Evolutionary conservation across 768 basidiomycete species (phyloP), one percentile per base, ranked within the genome.

Genomic region (Psilocybe azurescens): DNA sequence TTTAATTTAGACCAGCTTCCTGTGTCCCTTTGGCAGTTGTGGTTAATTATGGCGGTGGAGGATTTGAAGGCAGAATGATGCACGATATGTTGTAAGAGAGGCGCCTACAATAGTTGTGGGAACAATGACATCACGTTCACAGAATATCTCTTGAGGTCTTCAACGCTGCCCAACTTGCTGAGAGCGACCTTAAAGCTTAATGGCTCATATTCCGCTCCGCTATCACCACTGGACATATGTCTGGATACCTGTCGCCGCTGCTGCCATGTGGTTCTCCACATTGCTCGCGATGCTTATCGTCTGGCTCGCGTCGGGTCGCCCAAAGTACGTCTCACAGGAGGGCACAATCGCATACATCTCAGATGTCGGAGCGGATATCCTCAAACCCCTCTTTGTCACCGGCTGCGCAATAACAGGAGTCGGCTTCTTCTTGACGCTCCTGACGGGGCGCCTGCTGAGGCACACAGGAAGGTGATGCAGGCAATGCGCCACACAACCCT

Each of bases 311-410:
- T 77, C 80, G n/a, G 89, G 89, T 18, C 77, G 83, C 32, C 89
- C 86, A 8, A 79, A 78, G 68, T 88, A 88, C 65, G 78, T 79
- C 14, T 82, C 87, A 13, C 79, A 83, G 71, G 80, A 86, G 39
- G 82, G 82, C 20, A 72, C 73, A 1, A 84, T 91, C 55, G 85
- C 86, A n/a, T 91, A 89, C 73, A 91, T 93, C 52, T 91, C 89
- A 46, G 90, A 93, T 67, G 74, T 93, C 38, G 91, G 88, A n/a
- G 91, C 92, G 18, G 82, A 82, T 65, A 78, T 81, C 55, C 76
- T 93, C 48, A 93, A 93, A 70, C 91, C 92, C 3, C 80, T 93
- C 39, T 94, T 94, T 68, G 77, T 93, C 53, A 77, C 81, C 14
- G 87, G 87, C 6, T 88, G 86, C 66, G 76, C 78, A 41, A 81